Evolutionary conservation across 2,329 filamentous ascomycete genomes (phyloP), one percentile per base, ranked within the genome.

Genomic region (Trichoderma citrinoviride): DNA sequence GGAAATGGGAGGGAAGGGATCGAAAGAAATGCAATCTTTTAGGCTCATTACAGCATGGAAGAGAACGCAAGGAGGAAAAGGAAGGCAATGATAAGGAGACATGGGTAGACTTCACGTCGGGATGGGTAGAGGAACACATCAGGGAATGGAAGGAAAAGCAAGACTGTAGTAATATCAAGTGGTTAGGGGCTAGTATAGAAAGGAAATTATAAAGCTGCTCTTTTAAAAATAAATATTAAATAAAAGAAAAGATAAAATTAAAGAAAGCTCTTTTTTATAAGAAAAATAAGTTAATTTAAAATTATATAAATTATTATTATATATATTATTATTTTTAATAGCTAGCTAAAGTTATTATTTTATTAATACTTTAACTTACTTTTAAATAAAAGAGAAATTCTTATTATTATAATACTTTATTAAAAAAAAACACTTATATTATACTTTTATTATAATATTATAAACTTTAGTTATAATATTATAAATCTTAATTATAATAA

Each of bases 1-100:
- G 70, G 63, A 72, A 70, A 17, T 76, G 74, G 73, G 64, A 69
- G 21, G 74, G 74, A 7, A 63, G 68, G 15, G 74, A 75, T 46
- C 71, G 71, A 56, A 68, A 68, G 14, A 72, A 68, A 47, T 76
- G 74, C 10, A 66, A 72, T 7, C 68, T 72, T 1, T 72, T 73
- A 43, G 66, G 65, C 5, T 71, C 73, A 1, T 69, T 75, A 21
- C 70, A 73, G 3, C 68, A 72, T n/a, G 74, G 74, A 10, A 64
- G 68, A 12, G 58, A 66, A 6, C 67, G 73, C 46, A 52, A 65
- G 6, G 54, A 69, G 23, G 69, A 71, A 7, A 65, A 70, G 49
- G 67, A 66, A 27, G 69, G 70, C 5, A 68, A 65, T 66, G 41
- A 67, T 17, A 21, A 29, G 70, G 44, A 23, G 27, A 67, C 67